These are phyloP conservation scores for Colletotrichum gigasporum DNA, from an alignment of 2,329 filamentous ascomycete genomes.

Conservation along the genomic window DNA sequence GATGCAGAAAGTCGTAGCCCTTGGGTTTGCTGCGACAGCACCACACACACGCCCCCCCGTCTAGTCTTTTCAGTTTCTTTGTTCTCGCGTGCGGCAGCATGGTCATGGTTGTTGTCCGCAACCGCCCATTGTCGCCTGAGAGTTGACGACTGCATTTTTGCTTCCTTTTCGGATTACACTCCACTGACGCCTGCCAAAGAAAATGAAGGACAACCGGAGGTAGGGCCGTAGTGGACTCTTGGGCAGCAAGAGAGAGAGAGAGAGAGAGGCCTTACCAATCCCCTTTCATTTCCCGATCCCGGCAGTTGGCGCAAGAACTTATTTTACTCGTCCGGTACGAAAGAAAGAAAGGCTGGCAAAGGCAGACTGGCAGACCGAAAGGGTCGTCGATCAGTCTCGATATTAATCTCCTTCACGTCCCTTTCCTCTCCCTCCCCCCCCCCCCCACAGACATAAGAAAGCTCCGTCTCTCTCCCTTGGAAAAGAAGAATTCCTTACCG, in stretches of 20 bases:
- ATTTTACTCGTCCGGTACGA: slow-evolving; percentile 1
- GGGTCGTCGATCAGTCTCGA: neutral
- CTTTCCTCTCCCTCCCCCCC: neutral
- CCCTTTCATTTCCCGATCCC: slow-evolving; percentile 31
- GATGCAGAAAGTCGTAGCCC: slow-evolving; percentile 23
- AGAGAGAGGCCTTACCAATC: slow-evolving; percentile 17
- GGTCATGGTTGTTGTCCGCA: slow-evolving; percentile 27
- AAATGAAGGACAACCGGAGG: too few relatives aligned
- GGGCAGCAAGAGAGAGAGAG: neutral
- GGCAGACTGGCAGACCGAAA: neutral
- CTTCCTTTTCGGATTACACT: neutral
- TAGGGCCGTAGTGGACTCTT: too few relatives aligned
- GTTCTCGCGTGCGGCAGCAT: slow-evolving; percentile 27
- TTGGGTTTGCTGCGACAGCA: slow-evolving; percentile 17
- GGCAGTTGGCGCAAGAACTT: slow-evolving; percentile 22
- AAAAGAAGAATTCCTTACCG: neutral
- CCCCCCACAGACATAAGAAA: slow-evolving; percentile 21
- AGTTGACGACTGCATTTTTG: slow-evolving; percentile 21
- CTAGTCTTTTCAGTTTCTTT: slow-evolving; percentile 30
- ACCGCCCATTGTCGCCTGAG: slow-evolving; percentile 27
- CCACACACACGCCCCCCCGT: slow-evolving; percentile 18
- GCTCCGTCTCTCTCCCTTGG: slow-evolving; percentile 22
- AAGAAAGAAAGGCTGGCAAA: neutral
- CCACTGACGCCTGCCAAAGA: neutral
- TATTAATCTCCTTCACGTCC: neutral